A percentile compares a stretch with the other conserved stretches of the same genome.
These are phyloP conservation scores for Plenodomus biglobosus DNA, from an alignment of 2,329 filamentous ascomycete genomes.

Conservation along the genomic window DNA sequence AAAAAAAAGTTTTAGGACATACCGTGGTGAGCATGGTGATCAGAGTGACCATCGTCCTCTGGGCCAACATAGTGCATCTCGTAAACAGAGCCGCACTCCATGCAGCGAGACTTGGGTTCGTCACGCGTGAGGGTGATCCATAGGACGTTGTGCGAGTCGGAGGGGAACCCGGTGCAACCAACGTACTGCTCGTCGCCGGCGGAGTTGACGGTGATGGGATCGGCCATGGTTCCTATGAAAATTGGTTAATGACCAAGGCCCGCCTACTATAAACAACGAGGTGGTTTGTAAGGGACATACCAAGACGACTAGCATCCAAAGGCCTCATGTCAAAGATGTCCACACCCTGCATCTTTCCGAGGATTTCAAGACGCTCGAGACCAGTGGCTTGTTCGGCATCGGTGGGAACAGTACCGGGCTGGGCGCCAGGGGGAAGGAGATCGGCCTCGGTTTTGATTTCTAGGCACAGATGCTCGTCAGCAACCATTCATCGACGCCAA, in stretches of 20 bases:
- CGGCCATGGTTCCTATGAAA: slow-evolving; percentile 69
- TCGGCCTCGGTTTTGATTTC: slow-evolving; percentile 83
- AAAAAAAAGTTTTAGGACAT: not conserved
- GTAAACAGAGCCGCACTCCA: slow-evolving; percentile 93
- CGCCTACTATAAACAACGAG: no score
- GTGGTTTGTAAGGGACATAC: no score
- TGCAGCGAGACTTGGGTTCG: slow-evolving; percentile 91
- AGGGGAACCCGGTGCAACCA: slow-evolving; percentile 93
- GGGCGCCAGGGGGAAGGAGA: slow-evolving; percentile 79
- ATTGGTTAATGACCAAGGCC: no score
- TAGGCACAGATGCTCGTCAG: slow-evolving; percentile 49
- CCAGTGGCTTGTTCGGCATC: slow-evolving; percentile 95
- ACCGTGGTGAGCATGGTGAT: slow-evolving; percentile 41
- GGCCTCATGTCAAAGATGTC: slow-evolving; percentile 99
- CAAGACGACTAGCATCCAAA: slow-evolving; percentile 84
- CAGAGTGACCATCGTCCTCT: slow-evolving; percentile 68
- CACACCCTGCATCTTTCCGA: slow-evolving; percentile 98
- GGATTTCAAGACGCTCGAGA: slow-evolving; percentile 96
- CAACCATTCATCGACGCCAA: slow-evolving; percentile 16
- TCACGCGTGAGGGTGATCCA: slow-evolving; percentile 90
- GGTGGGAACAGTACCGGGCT: slow-evolving; percentile 81
- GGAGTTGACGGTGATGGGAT: slow-evolving; percentile 85
- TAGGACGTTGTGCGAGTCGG: slow-evolving; percentile 84
- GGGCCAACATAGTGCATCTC: slow-evolving; percentile 97
- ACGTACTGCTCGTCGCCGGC: slow-evolving; percentile 95